Evolutionary conservation across 768 basidiomycete genomes (phyloP), one percentile per base, ranked within the genome.

Genomic region (Leucocoprinus leucothites): DNA sequence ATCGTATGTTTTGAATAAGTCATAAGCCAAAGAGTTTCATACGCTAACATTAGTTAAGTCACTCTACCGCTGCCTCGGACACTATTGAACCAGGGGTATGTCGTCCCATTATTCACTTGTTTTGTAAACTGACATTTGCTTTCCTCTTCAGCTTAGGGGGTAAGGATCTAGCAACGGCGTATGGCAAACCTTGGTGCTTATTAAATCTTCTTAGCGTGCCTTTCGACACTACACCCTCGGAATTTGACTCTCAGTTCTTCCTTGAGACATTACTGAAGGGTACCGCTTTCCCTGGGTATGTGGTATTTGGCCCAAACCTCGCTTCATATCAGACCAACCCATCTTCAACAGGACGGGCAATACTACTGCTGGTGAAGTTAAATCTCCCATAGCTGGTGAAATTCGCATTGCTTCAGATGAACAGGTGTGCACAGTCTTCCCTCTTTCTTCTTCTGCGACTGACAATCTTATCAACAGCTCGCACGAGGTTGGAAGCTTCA

Each of bases 201-300:
- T 25, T 25, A 24, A 31, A n/a, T 24, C 52, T 24, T 26, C 44
- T 55, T 11, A 55, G 53, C 41, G 5, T 55, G n/a, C 75, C 78
- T 1, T 76, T 81, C 63, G 78, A 81, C 61, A 72, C 76, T 1
- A 79, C 78, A 6, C 78, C 76, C 1, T 58, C 60, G 3, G 48
- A 67, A 14, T 77, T 77, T 42, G 78, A 79, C 59, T 73, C 71
- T 11, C 77, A 79, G 60, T 66, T 79, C 59, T 78, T 72, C 63
- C 62, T 80, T 38, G 77, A 81, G 19, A 55, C 53, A 1, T 38
- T 55, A 56, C 71, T 82, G 28, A 70, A 72, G 18, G 76, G 79
- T 4, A 75, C 71, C 13, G 22, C 60, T 2, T 73, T 74, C 65
- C 73, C 74, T 56, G 76, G 77, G 53, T 55, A 21, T 28, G 53